phyloP scores from a whole-genome alignment of 1,284 basidiomycete genomes.

The Amylostereum areolatum region DNA sequence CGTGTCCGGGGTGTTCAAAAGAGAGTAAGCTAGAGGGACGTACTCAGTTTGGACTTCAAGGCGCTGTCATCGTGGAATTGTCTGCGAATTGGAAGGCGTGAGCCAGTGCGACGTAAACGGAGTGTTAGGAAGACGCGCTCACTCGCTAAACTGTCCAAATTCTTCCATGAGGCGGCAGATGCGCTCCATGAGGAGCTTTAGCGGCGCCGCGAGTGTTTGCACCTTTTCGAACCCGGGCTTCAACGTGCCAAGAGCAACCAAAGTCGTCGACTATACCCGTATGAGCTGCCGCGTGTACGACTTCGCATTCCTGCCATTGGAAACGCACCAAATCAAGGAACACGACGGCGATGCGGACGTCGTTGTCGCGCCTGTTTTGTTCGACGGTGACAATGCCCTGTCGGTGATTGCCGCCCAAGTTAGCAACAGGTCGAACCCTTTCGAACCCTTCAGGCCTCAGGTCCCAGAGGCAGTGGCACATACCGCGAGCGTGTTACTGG shows the following conservation, averaged over 20 bases:
- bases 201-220: conserved; percentile 4
- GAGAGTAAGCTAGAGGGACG: no score
- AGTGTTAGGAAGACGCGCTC: background rate
- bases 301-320: background rate
- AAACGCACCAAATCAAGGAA: conserved; percentile 6
- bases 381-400: conserved; percentile 11
- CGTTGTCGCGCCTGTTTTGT: conserved; percentile 10
- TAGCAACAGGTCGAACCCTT: no score
- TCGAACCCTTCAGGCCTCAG: no score
- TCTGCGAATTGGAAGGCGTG: no score
- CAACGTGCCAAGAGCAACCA: conserved; percentile 10
- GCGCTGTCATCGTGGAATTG: conserved; percentile 10
- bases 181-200: conserved; percentile 3
- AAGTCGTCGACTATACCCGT: conserved; percentile 6
- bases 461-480: background rate
- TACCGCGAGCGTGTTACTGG: conserved; percentile 9
- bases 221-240: conserved; percentile 9
- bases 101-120: background rate
- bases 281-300: no score
- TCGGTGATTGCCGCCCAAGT: no score
- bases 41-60: conserved; percentile 10
- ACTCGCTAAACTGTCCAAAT: conserved; percentile 15
- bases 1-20: background rate
- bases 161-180: conserved; percentile 10
- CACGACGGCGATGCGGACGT: conserved; percentile 10